Base-by-base conservation (phyloP, 164 flowering plant species). In the Aristolochia californica region DNA sequence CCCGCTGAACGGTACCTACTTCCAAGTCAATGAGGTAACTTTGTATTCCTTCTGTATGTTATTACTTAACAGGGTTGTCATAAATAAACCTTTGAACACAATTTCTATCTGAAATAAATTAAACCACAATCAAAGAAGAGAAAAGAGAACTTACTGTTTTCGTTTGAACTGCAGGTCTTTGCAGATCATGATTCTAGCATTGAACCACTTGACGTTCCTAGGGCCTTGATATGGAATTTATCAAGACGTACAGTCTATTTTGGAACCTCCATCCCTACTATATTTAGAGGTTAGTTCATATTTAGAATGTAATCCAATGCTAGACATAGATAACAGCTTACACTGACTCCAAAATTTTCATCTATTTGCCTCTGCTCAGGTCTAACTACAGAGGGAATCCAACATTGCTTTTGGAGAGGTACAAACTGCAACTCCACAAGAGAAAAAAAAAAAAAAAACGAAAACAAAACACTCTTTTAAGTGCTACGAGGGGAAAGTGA, bases 1-100 rank as follows among this genome's bases (percentile, higher is more conserved):
- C 68, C 97, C 97, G n/a, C 84, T 94, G 10, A 94, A 94, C 67
- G 99, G 97, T 23, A 94, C 99, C 48, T 94, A 94, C 54, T 94
- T 94, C 58, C 99, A 94, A 76, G 96, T 88, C 20, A 94, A 94
- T 52, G 99, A 94, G 99, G 99, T 94, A 69, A 64, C n/a, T 25
- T 17, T 21, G 11, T 21, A 43, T 13, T 27, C 17, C 53, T 40
- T 2, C 15, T 0, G 5, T 12, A 13, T 21, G 8, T 47, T 10
- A 40, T 13, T 20, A 40, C 20, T n/a, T 17, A 34, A 34, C 10
- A 34, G 10, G n/a, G 10, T 34, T 28, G 7, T 34, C 10, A 7
- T 34, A 34, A 34, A 34, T 34, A 34, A 34, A 34, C 40, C n/a
- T 34, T 34, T 34, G 40, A 34, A 34, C 10, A 34, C 40, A 34